Base-by-base conservation (phyloP, 1,139 yeast species). In the Martiniozyma asiatica region DNA sequence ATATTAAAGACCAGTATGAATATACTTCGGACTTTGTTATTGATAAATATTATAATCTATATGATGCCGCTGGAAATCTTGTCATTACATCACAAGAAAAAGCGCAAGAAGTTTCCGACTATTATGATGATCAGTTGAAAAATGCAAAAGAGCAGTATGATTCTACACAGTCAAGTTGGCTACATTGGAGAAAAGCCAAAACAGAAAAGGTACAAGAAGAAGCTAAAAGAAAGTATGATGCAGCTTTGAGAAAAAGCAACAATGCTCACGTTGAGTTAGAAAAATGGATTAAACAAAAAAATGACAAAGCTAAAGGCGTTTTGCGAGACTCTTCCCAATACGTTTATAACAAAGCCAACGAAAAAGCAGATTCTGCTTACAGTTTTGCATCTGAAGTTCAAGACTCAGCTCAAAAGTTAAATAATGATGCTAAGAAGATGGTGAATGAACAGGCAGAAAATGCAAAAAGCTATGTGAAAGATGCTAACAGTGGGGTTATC, bases 41-140 rank as follows among this genome's bases (percentile, higher is more conserved):
- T 18, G 68, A 63, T 20, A 60, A 61, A 35, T 47, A 51, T 26
- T 54, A 55, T 7, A 56, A 52, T 8, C 38, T 42, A 14, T 43
- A 40, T 33, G 40, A 41, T 12, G 32, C 40, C 3, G 34, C 48
- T 2, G 47, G 48, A 17, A 41, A 52, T 42, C 44, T 51, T 25
- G 37, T 37, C 29, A 43, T 42, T 30, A 39, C 40, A 29, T 46
- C 48, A 19, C 44, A 40, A 9, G 41, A 47, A 17, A 40, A 39
- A 20, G 50, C 53, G 4, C 43, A 53, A 26, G 50, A 52, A 22
- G 55, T 55, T 3, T 31, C 34, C 3, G 30, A 27, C 13, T 38
- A 36, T 20, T 39, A 38, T 22, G 35, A 37, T 16, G 34, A 29
- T 6, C 26, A 36, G 14, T 32, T 30, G 1, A 14, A 14, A 12